Evolutionary conservation across 345 rosid genomes (phyloP), one percentile per base, ranked within the genome.

Genomic region (Trapa incisa): DNA sequence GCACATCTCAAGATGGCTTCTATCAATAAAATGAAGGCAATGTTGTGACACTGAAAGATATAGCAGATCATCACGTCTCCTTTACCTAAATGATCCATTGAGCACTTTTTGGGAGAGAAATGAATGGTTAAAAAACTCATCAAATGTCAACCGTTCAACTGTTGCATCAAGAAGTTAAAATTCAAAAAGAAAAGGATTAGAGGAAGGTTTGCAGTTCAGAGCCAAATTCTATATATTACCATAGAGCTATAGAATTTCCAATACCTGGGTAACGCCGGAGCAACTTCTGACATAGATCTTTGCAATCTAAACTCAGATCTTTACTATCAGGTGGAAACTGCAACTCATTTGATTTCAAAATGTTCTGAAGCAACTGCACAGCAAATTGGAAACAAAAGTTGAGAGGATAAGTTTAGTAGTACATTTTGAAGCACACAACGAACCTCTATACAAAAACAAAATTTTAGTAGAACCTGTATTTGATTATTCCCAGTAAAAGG

Each of bases 61-160:
- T 62, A 37, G 33, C 35, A 48, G 53, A 71, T 69, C 66, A 17
- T 37, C 48, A 39, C 65, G 32, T 37, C 45, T 60, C 47, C 69
- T 72, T 68, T 71, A 94, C 99, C 97, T 83, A 61, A 76, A 74
- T 42, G 79, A 58, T 42, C 81, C 83, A 68, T 86, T 89, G 22
- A 75, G 73, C 65, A 77, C 86, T 68, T 75, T 73, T 37, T 71
- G 79, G 57, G 80, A 83, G 75, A 94, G 83, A 71, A 87, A 94
- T 58, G 95, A 85, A 71, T 94, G 97, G 71, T 91, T 87, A 74
- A 94, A 94, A 74, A 91, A 89, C 83, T 94, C 99, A 69, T 94
- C 91, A 80, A 88, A 94, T 68, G 99, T 94, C 67, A 91, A 76
- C n/a, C 99, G 83, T 71, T 91, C 97, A 86, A 94, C 99, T 94